A percentile compares a stretch with the other conserved stretches of the same genome.
Evolutionary conservation across 306 rosid genomes (phyloP).

Genomic region (Cicer arietinum): DNA sequence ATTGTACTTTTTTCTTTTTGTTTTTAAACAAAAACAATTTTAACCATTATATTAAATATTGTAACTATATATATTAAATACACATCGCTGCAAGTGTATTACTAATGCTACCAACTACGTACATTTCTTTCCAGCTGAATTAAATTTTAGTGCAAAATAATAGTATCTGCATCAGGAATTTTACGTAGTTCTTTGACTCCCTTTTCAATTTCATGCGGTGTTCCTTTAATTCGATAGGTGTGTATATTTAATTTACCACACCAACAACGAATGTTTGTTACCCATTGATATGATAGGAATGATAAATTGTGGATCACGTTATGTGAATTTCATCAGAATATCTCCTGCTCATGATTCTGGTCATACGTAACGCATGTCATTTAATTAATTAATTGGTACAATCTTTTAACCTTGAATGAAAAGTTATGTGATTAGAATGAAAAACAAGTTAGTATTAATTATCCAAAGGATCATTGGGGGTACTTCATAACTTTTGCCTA

Average conservation of each 20-base stretch:
- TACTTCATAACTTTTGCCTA: conserved; percentile 5
- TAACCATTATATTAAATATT: conserved; percentile 27
- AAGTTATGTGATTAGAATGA: conserved; percentile 2
- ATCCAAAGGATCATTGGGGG: conserved; percentile 27
- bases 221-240: conserved; percentile 39
- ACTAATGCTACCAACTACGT: conserved; percentile 47
- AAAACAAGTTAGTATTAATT: conserved; percentile 1
- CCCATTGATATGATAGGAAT: conserved; percentile 19
- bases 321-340: conserved; percentile 11
- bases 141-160: conserved; percentile 29
- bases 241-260: conserved; percentile 32
- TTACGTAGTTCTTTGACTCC: not conserved
- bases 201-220: not conserved
- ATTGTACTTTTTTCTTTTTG: conserved; percentile 51
- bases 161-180: not conserved
- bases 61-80: conserved; percentile 24
- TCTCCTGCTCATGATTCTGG: not conserved
- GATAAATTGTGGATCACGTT: conserved; percentile 28
- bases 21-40: conserved; percentile 1
- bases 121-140: conserved; percentile 18
- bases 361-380: not conserved
- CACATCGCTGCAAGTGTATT: conserved; percentile 22
- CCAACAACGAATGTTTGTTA: conserved; percentile 20
- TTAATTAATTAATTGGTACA: not conserved
- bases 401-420: not conserved